A percentile compares a stretch with the other conserved stretches of the same genome.
These are phyloP conservation scores for Neopestalotiopsis sp. DNA, from an alignment of 2,329 filamentous ascomycete species.

Conservation along the genomic window DNA sequence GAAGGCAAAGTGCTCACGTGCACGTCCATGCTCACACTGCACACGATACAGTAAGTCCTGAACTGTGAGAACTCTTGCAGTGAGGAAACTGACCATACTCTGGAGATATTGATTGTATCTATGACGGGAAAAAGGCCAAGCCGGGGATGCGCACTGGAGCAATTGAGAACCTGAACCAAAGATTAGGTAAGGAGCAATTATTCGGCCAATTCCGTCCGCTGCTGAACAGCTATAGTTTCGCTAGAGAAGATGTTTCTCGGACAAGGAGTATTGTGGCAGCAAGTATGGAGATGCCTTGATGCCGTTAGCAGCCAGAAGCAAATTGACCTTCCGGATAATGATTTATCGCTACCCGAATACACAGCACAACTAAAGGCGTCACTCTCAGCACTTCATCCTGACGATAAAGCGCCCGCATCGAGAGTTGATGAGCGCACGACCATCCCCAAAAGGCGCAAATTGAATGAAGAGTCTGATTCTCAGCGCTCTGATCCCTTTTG, in stretches of 20 bases:
- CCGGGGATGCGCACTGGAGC: conserved; percentile 40
- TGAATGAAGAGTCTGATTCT: background rate
- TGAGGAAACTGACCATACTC: background rate
- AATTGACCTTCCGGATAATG: background rate
- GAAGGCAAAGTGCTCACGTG: conserved; percentile 48
- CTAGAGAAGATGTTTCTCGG: conserved; percentile 46
- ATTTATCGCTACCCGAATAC: conserved; percentile 24
- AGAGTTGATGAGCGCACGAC: background rate
- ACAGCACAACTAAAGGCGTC: conserved; percentile 28
- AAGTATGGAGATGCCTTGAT: conserved; percentile 32
- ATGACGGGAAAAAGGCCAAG: conserved; percentile 38
- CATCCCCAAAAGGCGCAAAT: background rate
- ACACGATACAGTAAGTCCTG: conserved; percentile 33
- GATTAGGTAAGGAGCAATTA: conserved; percentile 36
- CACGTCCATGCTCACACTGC: conserved; percentile 49
- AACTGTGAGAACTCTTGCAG: background rate
- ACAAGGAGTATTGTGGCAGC: conserved; percentile 41
- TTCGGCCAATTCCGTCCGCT: conserved; percentile 26
- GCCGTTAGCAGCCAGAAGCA: background rate
- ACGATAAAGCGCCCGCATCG: background rate
- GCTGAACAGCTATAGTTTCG: conserved; percentile 20
- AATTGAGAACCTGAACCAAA: conserved; percentile 39
- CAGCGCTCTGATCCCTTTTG: background rate
- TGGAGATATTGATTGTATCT: conserved; percentile 36
- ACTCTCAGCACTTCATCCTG: conserved; percentile 22